Evolutionary conservation across 495 filamentous ascomycete species (phyloP).

Genomic region (Penicillium tannophilum): DNA sequence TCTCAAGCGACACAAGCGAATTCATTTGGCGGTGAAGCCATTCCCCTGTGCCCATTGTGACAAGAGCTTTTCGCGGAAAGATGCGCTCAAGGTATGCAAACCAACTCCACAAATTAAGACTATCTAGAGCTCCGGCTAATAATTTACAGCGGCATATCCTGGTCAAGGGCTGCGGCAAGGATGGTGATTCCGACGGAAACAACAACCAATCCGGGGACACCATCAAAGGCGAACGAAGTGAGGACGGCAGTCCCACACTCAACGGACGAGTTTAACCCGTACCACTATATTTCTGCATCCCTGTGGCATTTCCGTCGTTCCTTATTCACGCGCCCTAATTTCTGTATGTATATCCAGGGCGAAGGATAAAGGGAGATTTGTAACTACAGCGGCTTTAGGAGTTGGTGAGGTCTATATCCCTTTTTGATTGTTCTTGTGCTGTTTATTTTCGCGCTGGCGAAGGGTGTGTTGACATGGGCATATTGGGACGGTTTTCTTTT

Average conservation of each 20-base stretch:
- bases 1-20: slow-evolving; percentile 91
- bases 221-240: slow-evolving; percentile 27
- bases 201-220: slow-evolving; percentile 14
- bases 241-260: slow-evolving; percentile 28
- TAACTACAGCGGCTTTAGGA: slow-evolving; percentile 26
- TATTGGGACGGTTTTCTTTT: slow-evolving; percentile 21
- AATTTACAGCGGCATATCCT: slow-evolving; percentile 78
- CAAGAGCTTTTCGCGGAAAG: slow-evolving; percentile 96
- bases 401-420: slow-evolving; percentile 14
- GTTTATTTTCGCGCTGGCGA: slow-evolving; percentile 14
- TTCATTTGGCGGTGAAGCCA: slow-evolving; percentile 93
- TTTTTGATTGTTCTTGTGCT: slow-evolving; percentile 12
- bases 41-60: slow-evolving; percentile 91
- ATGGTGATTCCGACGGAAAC: slow-evolving; percentile 31
- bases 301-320: not conserved
- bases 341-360: slow-evolving; percentile 19
- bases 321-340: not conserved
- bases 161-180: slow-evolving; percentile 86
- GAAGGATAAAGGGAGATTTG: slow-evolving; percentile 13
- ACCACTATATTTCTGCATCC: slow-evolving; percentile 8
- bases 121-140: slow-evolving; percentile 14
- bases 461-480: slow-evolving; percentile 22
- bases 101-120: not conserved
- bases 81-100: slow-evolving; percentile 84
- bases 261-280: slow-evolving; percentile 23